These are phyloP conservation scores for Aspergillus sergii DNA, from an alignment of 2,329 filamentous ascomycete genomes.

Conservation along the genomic window DNA sequence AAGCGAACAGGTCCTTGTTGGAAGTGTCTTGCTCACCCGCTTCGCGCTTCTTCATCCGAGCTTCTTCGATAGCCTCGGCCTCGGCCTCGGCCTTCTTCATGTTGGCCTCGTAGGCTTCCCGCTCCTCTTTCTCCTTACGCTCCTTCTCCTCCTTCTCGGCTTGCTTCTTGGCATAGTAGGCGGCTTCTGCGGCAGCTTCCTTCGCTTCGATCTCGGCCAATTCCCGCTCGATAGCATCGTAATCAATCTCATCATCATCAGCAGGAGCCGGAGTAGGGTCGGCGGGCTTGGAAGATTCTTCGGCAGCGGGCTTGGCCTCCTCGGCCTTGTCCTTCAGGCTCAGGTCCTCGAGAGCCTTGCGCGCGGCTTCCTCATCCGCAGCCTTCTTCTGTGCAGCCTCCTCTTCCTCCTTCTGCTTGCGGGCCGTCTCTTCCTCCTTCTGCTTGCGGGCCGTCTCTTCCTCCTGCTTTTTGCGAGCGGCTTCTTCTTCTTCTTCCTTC, in stretches of 20 bases:
- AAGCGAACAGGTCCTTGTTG: conserved; percentile 46
- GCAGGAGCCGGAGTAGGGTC: conserved; percentile 37
- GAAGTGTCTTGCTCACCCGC: conserved; percentile 32
- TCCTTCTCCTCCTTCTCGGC: conserved; percentile 65
- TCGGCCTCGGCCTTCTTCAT: conserved; percentile 53
- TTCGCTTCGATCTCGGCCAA: conserved; percentile 51
- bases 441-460: conserved; percentile 38
- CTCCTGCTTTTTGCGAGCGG: conserved; percentile 49
- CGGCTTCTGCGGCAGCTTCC: conserved; percentile 48
- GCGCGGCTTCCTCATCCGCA: conserved; percentile 25
- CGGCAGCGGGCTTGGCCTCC: conserved; percentile 43
- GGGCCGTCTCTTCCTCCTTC: conserved; percentile 46
- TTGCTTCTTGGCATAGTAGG: conserved; percentile 71
- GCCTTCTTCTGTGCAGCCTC: conserved; percentile 33
- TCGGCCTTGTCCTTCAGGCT: conserved; percentile 45
- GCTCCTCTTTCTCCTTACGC: conserved; percentile 50
- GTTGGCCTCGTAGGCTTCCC: conserved; percentile 47
- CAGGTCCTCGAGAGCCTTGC: conserved; percentile 27
- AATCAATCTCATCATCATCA: conserved; percentile 47
- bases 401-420: conserved; percentile 33
- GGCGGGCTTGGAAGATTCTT: conserved; percentile 34
- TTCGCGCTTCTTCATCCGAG: conserved; percentile 45
- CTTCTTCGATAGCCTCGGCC: conserved; percentile 51
- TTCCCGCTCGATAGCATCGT: conserved; percentile 51
- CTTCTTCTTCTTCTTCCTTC: conserved; percentile 28